phyloP scores from a whole-genome alignment of 2,329 filamentous ascomycete genomes.

The Chaetomium sp. region DNA sequence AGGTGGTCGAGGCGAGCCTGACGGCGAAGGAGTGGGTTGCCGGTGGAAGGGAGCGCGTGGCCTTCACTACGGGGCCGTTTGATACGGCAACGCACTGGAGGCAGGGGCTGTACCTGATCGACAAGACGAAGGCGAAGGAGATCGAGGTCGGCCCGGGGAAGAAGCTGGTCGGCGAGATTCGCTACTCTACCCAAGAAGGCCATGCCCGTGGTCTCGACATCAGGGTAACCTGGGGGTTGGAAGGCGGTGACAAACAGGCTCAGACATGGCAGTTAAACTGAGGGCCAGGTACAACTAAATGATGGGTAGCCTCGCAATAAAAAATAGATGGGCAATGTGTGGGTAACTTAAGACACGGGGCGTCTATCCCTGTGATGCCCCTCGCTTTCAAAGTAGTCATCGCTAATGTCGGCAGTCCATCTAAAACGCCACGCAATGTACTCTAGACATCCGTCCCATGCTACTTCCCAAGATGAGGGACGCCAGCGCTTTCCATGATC shows the following conservation, averaged over 20 bases:
- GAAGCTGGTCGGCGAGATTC: constrained; percentile 66
- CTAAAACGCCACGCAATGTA: constrained; percentile 5
- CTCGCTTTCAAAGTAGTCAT: not conserved
- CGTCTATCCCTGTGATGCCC: not conserved
- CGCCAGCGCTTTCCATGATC: constrained; percentile 60
- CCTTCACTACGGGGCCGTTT: constrained; percentile 84
- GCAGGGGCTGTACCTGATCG: constrained; percentile 74
- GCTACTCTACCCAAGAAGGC: constrained; percentile 69
- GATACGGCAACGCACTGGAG: constrained; percentile 86
- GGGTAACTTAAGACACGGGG: not conserved
- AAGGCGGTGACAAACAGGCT: constrained; percentile 43
- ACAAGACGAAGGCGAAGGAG: constrained; percentile 53
- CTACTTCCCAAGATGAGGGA: constrained; percentile 31
- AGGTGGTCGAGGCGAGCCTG: constrained; percentile 53
- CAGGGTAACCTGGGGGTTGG: constrained; percentile 61
- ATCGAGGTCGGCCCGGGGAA: constrained; percentile 53
- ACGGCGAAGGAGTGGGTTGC: constrained; percentile 65
- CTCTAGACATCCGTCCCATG: not conserved
- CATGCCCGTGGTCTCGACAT: constrained; percentile 71
- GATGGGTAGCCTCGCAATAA: not conserved
- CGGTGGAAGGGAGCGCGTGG: constrained; percentile 61
- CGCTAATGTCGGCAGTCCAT: not conserved
- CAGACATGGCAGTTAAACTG: constrained; percentile 57
- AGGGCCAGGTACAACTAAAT: constrained; percentile 26
- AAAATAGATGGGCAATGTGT: not conserved